These are phyloP conservation scores for Schwanniomyces etchellsii DNA, from an alignment of 1,139 yeast species.

Conservation along the genomic window DNA sequence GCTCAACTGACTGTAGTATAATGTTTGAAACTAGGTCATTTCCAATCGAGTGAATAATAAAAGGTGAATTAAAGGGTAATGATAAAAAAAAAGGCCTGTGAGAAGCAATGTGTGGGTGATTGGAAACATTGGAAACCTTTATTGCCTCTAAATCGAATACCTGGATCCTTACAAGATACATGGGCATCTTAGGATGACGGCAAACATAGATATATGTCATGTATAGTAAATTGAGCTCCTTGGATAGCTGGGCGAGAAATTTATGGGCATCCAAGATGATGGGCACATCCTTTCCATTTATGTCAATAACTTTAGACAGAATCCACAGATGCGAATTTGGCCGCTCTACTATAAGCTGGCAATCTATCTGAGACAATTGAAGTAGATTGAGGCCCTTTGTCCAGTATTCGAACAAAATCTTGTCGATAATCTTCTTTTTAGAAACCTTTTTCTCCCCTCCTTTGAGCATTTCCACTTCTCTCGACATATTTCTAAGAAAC, in stretches of 20 bases:
- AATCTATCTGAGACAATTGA: slow-evolving; percentile 71
- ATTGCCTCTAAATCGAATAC: slow-evolving; percentile 50
- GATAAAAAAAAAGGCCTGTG: slow-evolving; percentile 61
- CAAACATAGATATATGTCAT: slow-evolving; percentile 62
- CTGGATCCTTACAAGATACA: slow-evolving; percentile 60
- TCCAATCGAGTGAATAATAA: slow-evolving; percentile 54
- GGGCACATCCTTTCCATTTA: slow-evolving; percentile 25
- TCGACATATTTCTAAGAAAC: slow-evolving; percentile 13
- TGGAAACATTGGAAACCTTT: slow-evolving; percentile 9
- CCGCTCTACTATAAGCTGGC: slow-evolving; percentile 55
- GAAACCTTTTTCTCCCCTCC: slow-evolving; percentile 13
- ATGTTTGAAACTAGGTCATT: slow-evolving; percentile 44
- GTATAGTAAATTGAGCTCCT: slow-evolving; percentile 44
- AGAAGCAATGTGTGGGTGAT: slow-evolving; percentile 40
- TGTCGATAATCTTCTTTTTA: slow-evolving; percentile 45
- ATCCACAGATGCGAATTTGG: slow-evolving; percentile 53
- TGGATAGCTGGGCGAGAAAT: slow-evolving; percentile 44
- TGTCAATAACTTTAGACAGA: slow-evolving; percentile 47
- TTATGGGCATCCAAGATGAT: slow-evolving; percentile 35
- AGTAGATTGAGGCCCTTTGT: slow-evolving; percentile 57
- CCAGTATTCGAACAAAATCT: slow-evolving; percentile 53
- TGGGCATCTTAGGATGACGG: slow-evolving; percentile 56
- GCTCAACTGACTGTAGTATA: slow-evolving; percentile 54
- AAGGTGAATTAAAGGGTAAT: slow-evolving; percentile 62
- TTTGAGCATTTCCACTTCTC: slow-evolving; percentile 12